phyloP scores from a whole-genome alignment of 106 monocot genomes.

The Apostasia ramifera region DNA sequence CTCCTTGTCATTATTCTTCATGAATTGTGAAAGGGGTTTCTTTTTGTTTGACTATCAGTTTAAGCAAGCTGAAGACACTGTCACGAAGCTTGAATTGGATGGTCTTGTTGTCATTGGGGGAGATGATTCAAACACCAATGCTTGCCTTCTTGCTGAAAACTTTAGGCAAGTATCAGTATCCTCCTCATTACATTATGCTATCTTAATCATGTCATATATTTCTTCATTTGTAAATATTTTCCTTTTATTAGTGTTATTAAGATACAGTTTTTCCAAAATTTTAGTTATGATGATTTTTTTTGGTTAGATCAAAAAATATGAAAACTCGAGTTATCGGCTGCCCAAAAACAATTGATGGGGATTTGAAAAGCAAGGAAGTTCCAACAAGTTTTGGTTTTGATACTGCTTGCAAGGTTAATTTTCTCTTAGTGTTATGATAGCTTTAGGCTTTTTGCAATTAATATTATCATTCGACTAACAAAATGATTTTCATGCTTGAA shows the following conservation, averaged over 20 bases:
- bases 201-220: not conserved
- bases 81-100: constrained; percentile 38
- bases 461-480: too few relatives aligned
- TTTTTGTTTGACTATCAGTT: constrained; percentile 36
- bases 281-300: constrained; percentile 5
- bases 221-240: too few relatives aligned
- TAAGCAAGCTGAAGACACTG: constrained; percentile 98
- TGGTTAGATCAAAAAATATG: constrained; percentile 62
- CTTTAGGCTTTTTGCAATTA: not conserved
- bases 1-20: not conserved
- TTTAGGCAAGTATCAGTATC: constrained; percentile 46
- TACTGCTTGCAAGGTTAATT: constrained; percentile 90
- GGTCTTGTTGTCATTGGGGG: constrained; percentile 94
- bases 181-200: not conserved
- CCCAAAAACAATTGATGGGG: constrained; percentile 97
- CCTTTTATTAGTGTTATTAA: too few relatives aligned
- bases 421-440: not conserved
- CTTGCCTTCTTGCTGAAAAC: constrained; percentile 90
- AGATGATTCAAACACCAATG: constrained; percentile 98
- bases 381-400: constrained; percentile 99
- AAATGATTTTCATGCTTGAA: too few relatives aligned
- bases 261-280: not conserved
- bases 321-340: constrained; percentile 91
- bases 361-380: constrained; percentile 95
- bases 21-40: too few relatives aligned